Evolutionary conservation across 2,329 filamentous ascomycete species (phyloP).

Genomic region (Periconia digitata): DNA sequence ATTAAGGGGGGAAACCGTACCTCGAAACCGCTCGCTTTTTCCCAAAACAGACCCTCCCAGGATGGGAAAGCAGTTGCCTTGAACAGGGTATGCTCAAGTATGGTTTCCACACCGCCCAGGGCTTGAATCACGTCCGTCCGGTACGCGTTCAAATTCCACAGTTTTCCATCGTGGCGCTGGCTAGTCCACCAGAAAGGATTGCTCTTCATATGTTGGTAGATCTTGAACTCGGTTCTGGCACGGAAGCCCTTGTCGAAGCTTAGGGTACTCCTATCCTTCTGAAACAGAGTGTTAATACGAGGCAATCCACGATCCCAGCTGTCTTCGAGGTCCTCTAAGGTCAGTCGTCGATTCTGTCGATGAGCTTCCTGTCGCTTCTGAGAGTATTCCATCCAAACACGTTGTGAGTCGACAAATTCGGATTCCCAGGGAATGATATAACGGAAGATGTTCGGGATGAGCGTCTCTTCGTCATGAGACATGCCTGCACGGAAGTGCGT

Average conservation of each 20-base stretch:
- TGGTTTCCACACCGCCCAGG: slow-evolving; percentile 93
- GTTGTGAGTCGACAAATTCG: slow-evolving; percentile 97
- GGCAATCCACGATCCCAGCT: slow-evolving; percentile 98
- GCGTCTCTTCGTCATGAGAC: slow-evolving; percentile 95
- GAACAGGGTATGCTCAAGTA: slow-evolving; percentile 94
- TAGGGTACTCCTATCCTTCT: slow-evolving; percentile 94
- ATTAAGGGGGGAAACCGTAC: no score
- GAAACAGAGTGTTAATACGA: slow-evolving; percentile 97
- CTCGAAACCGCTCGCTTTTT: slow-evolving; percentile 52
- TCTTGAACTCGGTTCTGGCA: slow-evolving; percentile 92
- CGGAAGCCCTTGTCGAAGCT: slow-evolving; percentile 99
- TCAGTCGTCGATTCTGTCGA: slow-evolving; percentile 92
- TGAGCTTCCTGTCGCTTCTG: slow-evolving; percentile 97
- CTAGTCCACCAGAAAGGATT: slow-evolving; percentile 99
- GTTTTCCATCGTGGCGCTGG: slow-evolving; percentile 92
- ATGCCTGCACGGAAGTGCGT: slow-evolving; percentile 97
- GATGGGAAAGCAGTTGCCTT: slow-evolving; percentile 95
- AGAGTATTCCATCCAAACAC: slow-evolving; percentile 98
- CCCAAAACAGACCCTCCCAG: slow-evolving; percentile 95
- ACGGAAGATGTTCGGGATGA: slow-evolving; percentile 98
- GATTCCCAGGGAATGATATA: slow-evolving; percentile 99
- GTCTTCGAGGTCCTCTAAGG: slow-evolving; percentile 93
- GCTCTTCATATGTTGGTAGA: slow-evolving; percentile 98
- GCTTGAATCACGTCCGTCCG: slow-evolving; percentile 96
- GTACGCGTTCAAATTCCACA: slow-evolving; percentile 97